Percentiles rank a stretch among this genome's conserved stretches.
Conservation (phyloP, 495 filamentous ascomycete species). For the Bathelium albidoporum region DNA sequence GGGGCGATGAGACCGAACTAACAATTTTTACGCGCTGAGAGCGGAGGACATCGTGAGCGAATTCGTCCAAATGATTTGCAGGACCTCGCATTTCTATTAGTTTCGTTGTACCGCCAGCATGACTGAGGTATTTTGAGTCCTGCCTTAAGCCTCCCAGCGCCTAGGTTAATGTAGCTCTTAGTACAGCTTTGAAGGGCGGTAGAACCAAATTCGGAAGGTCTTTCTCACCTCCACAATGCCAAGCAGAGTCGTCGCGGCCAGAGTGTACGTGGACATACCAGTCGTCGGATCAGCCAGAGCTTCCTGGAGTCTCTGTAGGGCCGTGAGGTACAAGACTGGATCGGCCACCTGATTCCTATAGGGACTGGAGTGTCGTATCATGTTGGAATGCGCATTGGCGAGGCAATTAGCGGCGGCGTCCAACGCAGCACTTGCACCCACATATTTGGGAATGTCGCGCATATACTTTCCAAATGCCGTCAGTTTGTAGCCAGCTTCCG, state of each 20-base stretch:
- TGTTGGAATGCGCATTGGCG: not conserved
- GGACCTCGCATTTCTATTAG: slow-evolving; percentile 2
- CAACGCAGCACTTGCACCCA: not conserved
- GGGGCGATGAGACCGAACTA: not conserved
- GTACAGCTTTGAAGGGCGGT: not conserved
- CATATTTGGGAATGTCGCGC: not conserved
- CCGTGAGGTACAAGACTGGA: not conserved
- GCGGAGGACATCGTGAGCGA: not conserved
- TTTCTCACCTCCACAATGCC: not conserved
- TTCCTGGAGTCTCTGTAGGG: not conserved
- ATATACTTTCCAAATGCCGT: not conserved
- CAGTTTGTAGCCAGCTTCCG: not conserved
- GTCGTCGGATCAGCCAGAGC: not conserved
- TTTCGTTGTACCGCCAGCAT: not conserved
- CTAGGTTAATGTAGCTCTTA: not conserved
- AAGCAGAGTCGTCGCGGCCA: not conserved
- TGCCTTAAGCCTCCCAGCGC: not conserved
- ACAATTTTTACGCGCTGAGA: not conserved
- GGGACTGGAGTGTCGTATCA: not conserved
- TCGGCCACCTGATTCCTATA: not conserved
- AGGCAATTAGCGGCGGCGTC: not conserved
- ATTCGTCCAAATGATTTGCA: not conserved
- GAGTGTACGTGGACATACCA: not conserved
- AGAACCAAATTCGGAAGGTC: not conserved
- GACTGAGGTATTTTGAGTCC: not conserved